Evolutionary conservation across 2,329 filamentous ascomycete genomes (phyloP), one percentile per base, ranked within the genome.

Genomic region (Aspergillus ruber): DNA sequence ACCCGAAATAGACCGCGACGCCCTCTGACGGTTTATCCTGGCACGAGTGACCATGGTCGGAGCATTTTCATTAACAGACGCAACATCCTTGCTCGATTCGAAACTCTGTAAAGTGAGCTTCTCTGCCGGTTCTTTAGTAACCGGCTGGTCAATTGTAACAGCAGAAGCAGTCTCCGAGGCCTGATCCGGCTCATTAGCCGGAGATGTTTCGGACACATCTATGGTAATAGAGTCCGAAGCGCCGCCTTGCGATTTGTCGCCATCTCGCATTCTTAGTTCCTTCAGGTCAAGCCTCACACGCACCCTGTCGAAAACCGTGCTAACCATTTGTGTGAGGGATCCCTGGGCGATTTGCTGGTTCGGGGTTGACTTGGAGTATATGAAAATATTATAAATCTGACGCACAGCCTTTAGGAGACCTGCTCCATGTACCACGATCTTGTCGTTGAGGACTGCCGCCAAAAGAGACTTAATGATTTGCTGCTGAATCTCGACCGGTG

Each of bases 271-370:
- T 17, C 89, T 81, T 32, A 86, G 78, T 63, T 96, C 90, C 68
- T 95, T 96, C 74, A 90, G 83, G 49, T 90, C 85, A 52, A 98
- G 73, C 45, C 93, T 80, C 1, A 81, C 81, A 72, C 93, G 94
- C 54, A 98, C 91, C 52, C 93, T 78, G 69, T 98, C 93, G 61
- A 98, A 98, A 3, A 98, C 93, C 1, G 91, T 97, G 55, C 91
- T 90, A 35, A 97, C 89, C 93, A 98, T 98, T 71, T 98, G 93
- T 3, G 91, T 95, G 62, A 98, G 74, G 3, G 93, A 96, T 2
- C 93, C 93, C 67, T 98, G 94, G 1, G 94, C 94, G 43, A 97
- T 88, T 68, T 95, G 90, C 74, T 98, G 93, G 66, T 97, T 98
- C 48, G 89, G 83, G 54, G 86, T 94, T 54, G 85, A 95, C 64